phyloP scores from a whole-genome alignment of 306 rosid genomes.

The Cercis canadensis region DNA sequence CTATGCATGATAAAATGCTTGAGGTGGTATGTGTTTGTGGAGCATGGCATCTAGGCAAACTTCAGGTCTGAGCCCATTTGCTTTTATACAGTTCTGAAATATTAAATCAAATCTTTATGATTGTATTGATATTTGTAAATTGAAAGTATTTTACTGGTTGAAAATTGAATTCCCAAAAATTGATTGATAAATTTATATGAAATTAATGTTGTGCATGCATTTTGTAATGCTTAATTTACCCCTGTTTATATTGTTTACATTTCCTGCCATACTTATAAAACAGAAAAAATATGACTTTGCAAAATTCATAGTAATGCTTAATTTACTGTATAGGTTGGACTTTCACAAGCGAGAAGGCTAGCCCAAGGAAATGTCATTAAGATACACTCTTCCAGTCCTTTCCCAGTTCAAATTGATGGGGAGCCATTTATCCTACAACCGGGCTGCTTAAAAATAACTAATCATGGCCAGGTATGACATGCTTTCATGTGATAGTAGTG shows the following conservation, averaged over 20 bases:
- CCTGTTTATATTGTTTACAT: neutral
- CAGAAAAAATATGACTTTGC: conserved; percentile 14
- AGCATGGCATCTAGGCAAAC: conserved; percentile 87
- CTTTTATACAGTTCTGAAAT: conserved; percentile 4
- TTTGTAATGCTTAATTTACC: neutral
- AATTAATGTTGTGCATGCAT: conserved; percentile 14
- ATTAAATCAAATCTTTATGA: conserved; percentile 23
- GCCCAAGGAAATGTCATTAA: conserved; percentile 75
- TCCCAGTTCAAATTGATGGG: conserved; percentile 87
- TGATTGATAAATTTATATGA: conserved; percentile 6
- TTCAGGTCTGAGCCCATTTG: conserved; percentile 58
- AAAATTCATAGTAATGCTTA: conserved; percentile 24
- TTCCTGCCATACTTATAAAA: neutral
- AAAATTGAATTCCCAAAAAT: neutral
- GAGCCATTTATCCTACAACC: conserved; percentile 74
- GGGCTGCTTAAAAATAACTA: conserved; percentile 64
- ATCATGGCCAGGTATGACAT: conserved; percentile 63
- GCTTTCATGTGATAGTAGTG: neutral
- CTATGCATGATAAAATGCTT: conserved; percentile 71
- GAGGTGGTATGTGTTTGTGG: conserved; percentile 81
- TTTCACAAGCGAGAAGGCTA: conserved; percentile 82
- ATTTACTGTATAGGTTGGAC: conserved; percentile 64
- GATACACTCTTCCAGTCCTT: conserved; percentile 73
- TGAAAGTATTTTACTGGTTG: conserved; percentile 15
- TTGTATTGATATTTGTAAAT: neutral